A percentile compares a stretch with the other conserved stretches of the same genome.
phyloP scores from a whole-genome alignment of 768 basidiomycete genomes.

The Mycena belliarum region DNA sequence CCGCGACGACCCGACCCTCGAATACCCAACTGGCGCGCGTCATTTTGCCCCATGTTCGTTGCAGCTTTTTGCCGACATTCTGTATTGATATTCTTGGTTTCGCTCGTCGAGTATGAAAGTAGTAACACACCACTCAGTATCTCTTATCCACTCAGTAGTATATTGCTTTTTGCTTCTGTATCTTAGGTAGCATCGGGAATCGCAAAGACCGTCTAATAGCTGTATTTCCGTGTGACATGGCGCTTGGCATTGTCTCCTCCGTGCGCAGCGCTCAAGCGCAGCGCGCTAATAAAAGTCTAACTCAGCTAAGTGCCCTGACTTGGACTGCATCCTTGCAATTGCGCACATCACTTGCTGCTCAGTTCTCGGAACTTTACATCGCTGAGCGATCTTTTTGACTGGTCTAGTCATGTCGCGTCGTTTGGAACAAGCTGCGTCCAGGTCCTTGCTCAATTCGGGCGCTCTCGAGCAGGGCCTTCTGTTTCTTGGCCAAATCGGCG shows the following conservation, averaged over 20 bases:
- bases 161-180: conserved; percentile 18
- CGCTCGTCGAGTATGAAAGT: not conserved
- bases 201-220: conserved; percentile 15
- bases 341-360: too few relatives aligned
- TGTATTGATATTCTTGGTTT: conserved; percentile 23
- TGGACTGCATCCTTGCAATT: too few relatives aligned
- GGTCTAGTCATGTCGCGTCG: conserved; percentile 12
- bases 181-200: conserved; percentile 19
- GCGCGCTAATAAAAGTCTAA: too few relatives aligned
- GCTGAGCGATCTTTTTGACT: not conserved
- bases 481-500: conserved; percentile 14
- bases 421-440: conserved; percentile 7
- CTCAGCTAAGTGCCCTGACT: too few relatives aligned
- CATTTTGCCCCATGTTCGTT: conserved; percentile 18
- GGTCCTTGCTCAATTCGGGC: conserved; percentile 9
- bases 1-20: conserved; percentile 21
- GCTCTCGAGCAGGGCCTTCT: conserved; percentile 10
- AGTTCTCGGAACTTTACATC: not conserved
- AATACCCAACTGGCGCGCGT: conserved; percentile 17
- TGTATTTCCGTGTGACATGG: too few relatives aligned
- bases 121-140: too few relatives aligned
- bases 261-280: too few relatives aligned
- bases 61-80: conserved; percentile 14
- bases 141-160: conserved; percentile 17
- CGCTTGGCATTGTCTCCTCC: too few relatives aligned